phyloP scores from a whole-genome alignment of 23 red algal species.

The Gracilariopsis chorda region DNA sequence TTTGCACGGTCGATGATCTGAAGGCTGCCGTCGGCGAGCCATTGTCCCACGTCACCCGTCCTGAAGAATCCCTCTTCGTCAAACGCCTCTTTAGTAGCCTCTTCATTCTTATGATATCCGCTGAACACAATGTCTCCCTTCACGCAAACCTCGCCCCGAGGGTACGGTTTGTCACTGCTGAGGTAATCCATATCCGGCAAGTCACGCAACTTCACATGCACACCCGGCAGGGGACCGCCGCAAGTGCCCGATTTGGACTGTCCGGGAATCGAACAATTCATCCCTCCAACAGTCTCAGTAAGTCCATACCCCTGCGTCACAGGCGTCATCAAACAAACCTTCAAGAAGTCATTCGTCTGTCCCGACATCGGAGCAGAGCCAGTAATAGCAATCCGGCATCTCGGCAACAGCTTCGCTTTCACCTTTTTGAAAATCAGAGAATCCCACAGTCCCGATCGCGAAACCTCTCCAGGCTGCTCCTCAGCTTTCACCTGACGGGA shows the following conservation, averaged over 20 bases:
- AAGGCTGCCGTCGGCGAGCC: conserved; percentile 73
- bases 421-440: conserved; percentile 80
- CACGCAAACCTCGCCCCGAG: conserved; percentile 85
- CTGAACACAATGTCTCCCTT: conserved; percentile 72
- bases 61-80: conserved; percentile 83
- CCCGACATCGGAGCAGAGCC: conserved; percentile 85
- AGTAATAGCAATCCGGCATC: conserved; percentile 66
- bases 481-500: conserved; percentile 54
- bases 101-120: conserved; percentile 86
- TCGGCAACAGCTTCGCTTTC: conserved; percentile 63
- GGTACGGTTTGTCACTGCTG: conserved; percentile 65
- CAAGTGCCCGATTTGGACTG: conserved; percentile 36
- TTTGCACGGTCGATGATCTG: conserved; percentile 95
- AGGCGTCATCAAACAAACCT: conserved; percentile 80
- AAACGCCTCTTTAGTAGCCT: conserved; percentile 83
- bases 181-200: conserved; percentile 95
- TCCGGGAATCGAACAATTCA: conserved; percentile 68
- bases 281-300: conserved; percentile 91
- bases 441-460: conserved; percentile 78
- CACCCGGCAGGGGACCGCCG: conserved; percentile 80
- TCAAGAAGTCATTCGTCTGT: conserved; percentile 89
- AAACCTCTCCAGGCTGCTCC: conserved; percentile 36
- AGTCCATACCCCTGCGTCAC: conserved; percentile 93
- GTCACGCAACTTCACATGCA: conserved; percentile 86
- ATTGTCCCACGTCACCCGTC: conserved; percentile 84